Percentiles rank a stretch among this genome's conserved stretches.
These are phyloP conservation scores for Conringia planisiliqua DNA, from an alignment of 345 rosid species.

Conservation along the genomic window DNA sequence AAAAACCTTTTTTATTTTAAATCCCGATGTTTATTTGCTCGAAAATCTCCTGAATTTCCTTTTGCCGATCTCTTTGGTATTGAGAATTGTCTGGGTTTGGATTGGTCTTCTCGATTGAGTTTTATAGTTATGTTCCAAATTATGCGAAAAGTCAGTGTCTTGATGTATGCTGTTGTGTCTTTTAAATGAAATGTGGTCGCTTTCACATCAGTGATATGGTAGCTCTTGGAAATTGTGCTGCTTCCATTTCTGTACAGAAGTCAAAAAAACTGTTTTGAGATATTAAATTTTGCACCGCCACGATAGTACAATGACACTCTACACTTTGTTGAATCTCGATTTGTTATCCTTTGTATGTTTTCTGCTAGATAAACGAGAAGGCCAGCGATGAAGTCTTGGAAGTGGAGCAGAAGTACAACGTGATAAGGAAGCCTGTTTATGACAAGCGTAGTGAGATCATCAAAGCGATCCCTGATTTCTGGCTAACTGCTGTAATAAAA, in stretches of 20 bases:
- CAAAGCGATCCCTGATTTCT: slow-evolving; percentile 82
- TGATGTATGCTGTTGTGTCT: neutral
- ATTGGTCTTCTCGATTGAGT: slow-evolving; percentile 69
- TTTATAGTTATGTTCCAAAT: neutral
- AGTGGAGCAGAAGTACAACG: slow-evolving; percentile 85
- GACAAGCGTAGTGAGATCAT: slow-evolving; percentile 76
- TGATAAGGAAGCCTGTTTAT: slow-evolving; percentile 77
- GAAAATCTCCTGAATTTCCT: slow-evolving; percentile 51
- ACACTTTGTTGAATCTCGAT: neutral
- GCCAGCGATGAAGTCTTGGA: slow-evolving; percentile 90
- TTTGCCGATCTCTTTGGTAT: slow-evolving; percentile 39
- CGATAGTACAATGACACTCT: neutral
- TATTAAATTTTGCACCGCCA: neutral
- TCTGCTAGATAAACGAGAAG: slow-evolving; percentile 70
- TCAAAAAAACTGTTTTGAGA: neutral
- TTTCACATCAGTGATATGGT: neutral
- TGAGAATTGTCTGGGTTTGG: slow-evolving; percentile 36
- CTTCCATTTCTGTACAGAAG: neutral
- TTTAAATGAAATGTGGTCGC: neutral
- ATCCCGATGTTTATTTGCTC: slow-evolving; percentile 20
- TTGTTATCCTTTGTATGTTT: neutral
- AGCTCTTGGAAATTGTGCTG: neutral
- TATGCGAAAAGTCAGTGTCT: neutral
- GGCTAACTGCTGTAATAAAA: slow-evolving; percentile 85
- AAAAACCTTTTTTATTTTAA: neutral